Evolutionary conservation across 1,284 basidiomycete species (phyloP), one percentile per base, ranked within the genome.

Genomic region (Sparassis latifolia): DNA sequence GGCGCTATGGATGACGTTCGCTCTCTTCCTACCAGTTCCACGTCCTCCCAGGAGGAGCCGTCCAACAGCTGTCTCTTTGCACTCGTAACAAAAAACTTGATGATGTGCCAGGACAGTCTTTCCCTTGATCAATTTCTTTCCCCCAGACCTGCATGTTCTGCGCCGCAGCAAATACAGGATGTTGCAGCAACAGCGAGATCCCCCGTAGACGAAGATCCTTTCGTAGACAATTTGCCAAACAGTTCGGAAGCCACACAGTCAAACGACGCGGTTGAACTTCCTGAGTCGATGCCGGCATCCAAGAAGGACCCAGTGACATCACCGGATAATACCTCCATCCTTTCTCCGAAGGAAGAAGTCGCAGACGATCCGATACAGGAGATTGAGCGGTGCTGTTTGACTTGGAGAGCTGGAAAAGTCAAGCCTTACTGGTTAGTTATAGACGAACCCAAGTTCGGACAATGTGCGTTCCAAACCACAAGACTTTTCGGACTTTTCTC

Each of bases 351-450:
- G 12, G 35, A 37, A 12, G 35, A 6, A 27, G 53, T 53, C 10
- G 48, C 37, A 50, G 62, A 63, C 32, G 62, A 59, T 33, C 52
- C 50, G 2, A 58, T 77, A 3, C 62, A 66, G 42, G 58, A 73
- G 47, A 79, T 84, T 7, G 74, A 79, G 44, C 62, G 68, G 4
- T 75, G 74, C 51, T 83, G 80, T 53, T 51, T 63, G 20, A 71
- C 77, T 32, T 81, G 80, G 79, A 65, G 79, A 37, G 71, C 70
- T 0, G 73, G 70, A 2, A 64, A 58, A 20, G 69, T 80, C 27
- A 66, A 64, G 48, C 77, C 80, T 0, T 67, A 70, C 41, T 85
- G 79, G 79, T 62, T 77, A 10, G 60, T 68, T 27, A 75, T 79
- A 50, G 64, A 65, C 28, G 79, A 80, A 41, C 55, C 69, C 7